A percentile compares a stretch with the other conserved stretches of the same genome.
Conservation (phyloP, 257 asterid genomes). For the Eustoma russellianum region DNA sequence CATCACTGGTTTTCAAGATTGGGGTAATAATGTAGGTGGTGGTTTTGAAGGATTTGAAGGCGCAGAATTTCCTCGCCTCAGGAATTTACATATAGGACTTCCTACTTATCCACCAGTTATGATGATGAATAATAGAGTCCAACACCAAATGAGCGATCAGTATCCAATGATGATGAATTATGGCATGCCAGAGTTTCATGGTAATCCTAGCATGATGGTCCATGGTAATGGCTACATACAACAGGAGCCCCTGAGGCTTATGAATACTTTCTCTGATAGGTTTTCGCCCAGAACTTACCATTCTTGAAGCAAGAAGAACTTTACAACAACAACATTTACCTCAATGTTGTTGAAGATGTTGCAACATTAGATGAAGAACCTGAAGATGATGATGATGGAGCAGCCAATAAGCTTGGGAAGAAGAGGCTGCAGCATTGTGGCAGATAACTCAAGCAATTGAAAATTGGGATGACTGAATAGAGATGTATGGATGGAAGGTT, state of each 20-base stretch:
- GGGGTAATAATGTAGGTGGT: constrained; percentile 1
- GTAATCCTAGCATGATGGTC: constrained; percentile 7
- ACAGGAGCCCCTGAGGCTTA: constrained; percentile 7
- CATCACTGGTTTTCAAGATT: constrained; percentile 10
- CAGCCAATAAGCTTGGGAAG: too few relatives aligned
- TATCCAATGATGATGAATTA: constrained; percentile 10
- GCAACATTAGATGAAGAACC: too few relatives aligned
- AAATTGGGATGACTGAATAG: too few relatives aligned
- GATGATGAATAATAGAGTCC: constrained; percentile 19
- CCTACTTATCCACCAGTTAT: constrained; percentile 16
- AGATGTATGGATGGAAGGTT: too few relatives aligned
- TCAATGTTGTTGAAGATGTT: too few relatives aligned
- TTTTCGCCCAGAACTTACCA: constrained; percentile 6
- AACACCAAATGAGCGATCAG: constrained; percentile 7
- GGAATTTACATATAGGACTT: constrained; percentile 9
- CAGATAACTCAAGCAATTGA: too few relatives aligned
- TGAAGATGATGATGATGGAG: too few relatives aligned
- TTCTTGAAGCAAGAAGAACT: neutral
- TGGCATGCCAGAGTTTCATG: constrained; percentile 16
- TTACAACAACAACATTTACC: too few relatives aligned
- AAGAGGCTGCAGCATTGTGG: too few relatives aligned
- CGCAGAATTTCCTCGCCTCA: constrained; percentile 13
- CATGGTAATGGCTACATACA: constrained; percentile 13
- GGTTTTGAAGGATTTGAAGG: constrained; percentile 10
- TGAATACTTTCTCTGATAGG: constrained; percentile 14